Conservation (phyloP, 2,329 filamentous ascomycete genomes). For the Neoarthrinium moseri region DNA sequence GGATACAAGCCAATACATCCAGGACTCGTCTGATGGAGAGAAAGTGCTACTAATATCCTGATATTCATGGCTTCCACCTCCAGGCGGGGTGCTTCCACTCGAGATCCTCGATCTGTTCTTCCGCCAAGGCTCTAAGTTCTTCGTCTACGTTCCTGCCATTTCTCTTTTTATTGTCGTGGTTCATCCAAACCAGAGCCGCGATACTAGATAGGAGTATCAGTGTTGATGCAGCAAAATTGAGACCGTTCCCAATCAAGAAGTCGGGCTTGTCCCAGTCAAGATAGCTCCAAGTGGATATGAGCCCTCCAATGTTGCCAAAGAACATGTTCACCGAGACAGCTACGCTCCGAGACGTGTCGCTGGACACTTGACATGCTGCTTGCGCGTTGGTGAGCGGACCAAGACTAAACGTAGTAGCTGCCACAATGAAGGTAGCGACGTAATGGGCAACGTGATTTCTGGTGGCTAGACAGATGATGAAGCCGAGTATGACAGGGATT, state of each 20-base stretch:
- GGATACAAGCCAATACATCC: too few species aligned
- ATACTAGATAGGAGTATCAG: constrained; percentile 49
- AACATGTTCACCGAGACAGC: constrained; percentile 69
- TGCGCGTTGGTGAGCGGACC: constrained; percentile 67
- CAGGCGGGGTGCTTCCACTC: constrained; percentile 63
- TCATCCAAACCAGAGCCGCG: constrained; percentile 57
- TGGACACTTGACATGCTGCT: constrained; percentile 68
- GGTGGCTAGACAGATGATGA: constrained; percentile 67
- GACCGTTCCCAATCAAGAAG: constrained; percentile 68
- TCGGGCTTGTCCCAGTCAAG: constrained; percentile 62
- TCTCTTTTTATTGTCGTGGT: constrained; percentile 56
- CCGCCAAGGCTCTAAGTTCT: constrained; percentile 49
- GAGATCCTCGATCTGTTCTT: constrained; percentile 50
- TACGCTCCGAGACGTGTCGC: constrained; percentile 65
- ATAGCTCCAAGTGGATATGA: constrained; percentile 66
- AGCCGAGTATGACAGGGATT: constrained; percentile 66
- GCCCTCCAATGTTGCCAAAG: constrained; percentile 70
- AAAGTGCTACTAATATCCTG: too few species aligned
- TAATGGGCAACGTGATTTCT: constrained; percentile 55
- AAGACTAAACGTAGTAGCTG: constrained; percentile 60
- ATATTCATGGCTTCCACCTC: constrained; percentile 50
- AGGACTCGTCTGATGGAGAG: too few species aligned
- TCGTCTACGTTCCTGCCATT: constrained; percentile 47
- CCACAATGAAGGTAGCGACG: constrained; percentile 69
- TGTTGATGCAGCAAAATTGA: constrained; percentile 61